A percentile compares a stretch with the other conserved stretches of the same genome.
Conservation (phyloP, 768 basidiomycete species). For the Lyophyllum shimeji region DNA sequence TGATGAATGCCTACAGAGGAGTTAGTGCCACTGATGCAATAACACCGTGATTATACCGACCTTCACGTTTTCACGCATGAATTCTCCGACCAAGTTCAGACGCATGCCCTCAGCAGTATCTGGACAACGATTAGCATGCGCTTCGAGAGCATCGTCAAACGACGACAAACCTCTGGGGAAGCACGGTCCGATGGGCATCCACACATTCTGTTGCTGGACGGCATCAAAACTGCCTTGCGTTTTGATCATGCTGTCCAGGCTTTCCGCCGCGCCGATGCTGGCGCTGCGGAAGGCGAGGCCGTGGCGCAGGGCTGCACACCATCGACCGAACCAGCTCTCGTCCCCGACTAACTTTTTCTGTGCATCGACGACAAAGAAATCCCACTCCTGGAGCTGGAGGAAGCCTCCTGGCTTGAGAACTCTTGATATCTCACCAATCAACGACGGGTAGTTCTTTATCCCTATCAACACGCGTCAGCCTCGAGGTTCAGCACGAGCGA, state of each 20-base stretch:
- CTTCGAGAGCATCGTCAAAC: neutral
- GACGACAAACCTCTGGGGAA: constrained; percentile 1
- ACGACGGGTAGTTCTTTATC: constrained; percentile 1
- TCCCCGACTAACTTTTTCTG: neutral
- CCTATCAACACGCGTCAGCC: neutral
- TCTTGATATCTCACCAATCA: constrained; percentile 1
- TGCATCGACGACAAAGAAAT: constrained; percentile 3
- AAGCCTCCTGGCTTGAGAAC: constrained; percentile 1
- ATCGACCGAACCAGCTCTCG: constrained; percentile 5
- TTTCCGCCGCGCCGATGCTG: neutral
- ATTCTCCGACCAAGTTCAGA: constrained; percentile 6
- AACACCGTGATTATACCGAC: neutral
- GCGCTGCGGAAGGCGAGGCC: constrained; percentile 2
- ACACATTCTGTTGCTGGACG: constrained; percentile 4
- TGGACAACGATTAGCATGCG: neutral
- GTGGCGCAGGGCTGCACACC: constrained; percentile 3
- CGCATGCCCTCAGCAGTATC: constrained; percentile 6
- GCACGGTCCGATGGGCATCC: constrained; percentile 8
- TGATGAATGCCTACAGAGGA: constrained; percentile 1
- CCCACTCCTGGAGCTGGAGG: constrained; percentile 5
- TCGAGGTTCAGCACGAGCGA: neutral
- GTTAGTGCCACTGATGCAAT: neutral
- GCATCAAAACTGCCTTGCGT: neutral
- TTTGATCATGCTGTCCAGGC: neutral
- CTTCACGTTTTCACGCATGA: constrained; percentile 9